Percentiles rank a stretch among this genome's conserved stretches.
Evolutionary conservation across 805 yeast species (phyloP).

Genomic region (Barnettozyma sp.): DNA sequence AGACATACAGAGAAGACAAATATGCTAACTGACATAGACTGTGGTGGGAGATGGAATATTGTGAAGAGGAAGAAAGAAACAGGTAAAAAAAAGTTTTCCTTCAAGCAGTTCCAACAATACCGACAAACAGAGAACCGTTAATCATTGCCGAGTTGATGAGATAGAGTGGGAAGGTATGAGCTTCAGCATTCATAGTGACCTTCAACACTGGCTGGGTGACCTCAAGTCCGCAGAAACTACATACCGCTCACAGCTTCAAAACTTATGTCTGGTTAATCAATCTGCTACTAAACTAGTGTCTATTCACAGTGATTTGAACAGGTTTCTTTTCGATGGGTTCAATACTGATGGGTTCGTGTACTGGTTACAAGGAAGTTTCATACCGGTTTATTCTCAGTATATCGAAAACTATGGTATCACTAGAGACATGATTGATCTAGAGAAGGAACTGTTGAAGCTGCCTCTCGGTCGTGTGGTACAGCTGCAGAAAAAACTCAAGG

Average conservation of each 20-base stretch:
- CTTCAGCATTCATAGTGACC: slow-evolving; percentile 5
- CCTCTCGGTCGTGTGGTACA: slow-evolving; percentile 12
- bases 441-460: slow-evolving; percentile 6
- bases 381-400: slow-evolving; percentile 8
- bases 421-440: slow-evolving; percentile 9
- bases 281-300: background rate
- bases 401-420: slow-evolving; percentile 7
- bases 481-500: slow-evolving; percentile 1
- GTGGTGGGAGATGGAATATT: no score
- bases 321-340: slow-evolving; percentile 4
- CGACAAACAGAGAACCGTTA: no score
- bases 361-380: slow-evolving; percentile 6
- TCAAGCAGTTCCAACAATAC: no score
- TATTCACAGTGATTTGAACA: slow-evolving; percentile 7
- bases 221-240: slow-evolving; percentile 2
- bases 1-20: no score
- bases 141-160: no score
- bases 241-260: slow-evolving; percentile 5
- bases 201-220: slow-evolving; percentile 3
- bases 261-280: slow-evolving; percentile 5
- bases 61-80: no score
- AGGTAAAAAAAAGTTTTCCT: no score
- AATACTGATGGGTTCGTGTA: slow-evolving; percentile 3
- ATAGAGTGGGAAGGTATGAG: no score
- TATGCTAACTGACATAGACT: no score